A percentile compares a stretch with the other conserved stretches of the same genome.
Evolutionary conservation across 2,329 filamentous ascomycete genomes (phyloP).

Genomic region (Pseudogymnoascus verrucosus): DNA sequence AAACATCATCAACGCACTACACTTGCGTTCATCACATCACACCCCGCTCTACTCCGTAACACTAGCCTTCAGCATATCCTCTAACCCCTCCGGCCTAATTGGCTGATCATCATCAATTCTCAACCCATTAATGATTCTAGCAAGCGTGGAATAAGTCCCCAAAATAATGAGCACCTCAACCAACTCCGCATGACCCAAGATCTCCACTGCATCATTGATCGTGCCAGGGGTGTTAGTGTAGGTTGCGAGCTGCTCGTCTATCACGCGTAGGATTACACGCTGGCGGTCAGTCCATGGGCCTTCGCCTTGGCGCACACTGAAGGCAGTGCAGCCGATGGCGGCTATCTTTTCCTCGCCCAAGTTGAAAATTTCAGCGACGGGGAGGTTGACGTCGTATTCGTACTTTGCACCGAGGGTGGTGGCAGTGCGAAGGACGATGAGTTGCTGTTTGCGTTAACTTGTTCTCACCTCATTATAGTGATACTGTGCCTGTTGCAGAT

Average conservation of each 20-base stretch:
- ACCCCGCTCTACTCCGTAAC: neutral
- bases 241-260: constrained; percentile 15
- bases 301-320: neutral
- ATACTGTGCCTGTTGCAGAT: neutral
- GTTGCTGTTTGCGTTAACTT: constrained; percentile 16
- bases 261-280: constrained; percentile 12
- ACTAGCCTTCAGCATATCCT: constrained; percentile 9
- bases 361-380: constrained; percentile 18
- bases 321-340: constrained; percentile 11
- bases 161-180: constrained; percentile 18
- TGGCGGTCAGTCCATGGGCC: constrained; percentile 15
- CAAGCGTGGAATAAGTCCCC: constrained; percentile 17
- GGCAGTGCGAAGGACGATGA: constrained; percentile 20
- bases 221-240: constrained; percentile 13
- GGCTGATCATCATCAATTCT: constrained; percentile 15
- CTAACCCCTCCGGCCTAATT: constrained; percentile 11
- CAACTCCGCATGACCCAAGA: constrained; percentile 17
- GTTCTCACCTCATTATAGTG: neutral
- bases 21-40: neutral
- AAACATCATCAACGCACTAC: neutral
- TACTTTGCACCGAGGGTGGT: constrained; percentile 20
- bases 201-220: constrained; percentile 14
- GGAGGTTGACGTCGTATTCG: constrained; percentile 22
- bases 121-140: constrained; percentile 17
- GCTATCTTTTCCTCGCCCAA: constrained; percentile 14